phyloP scores from a whole-genome alignment of 2,329 filamentous ascomycete species.

The Eutypella sp. region DNA sequence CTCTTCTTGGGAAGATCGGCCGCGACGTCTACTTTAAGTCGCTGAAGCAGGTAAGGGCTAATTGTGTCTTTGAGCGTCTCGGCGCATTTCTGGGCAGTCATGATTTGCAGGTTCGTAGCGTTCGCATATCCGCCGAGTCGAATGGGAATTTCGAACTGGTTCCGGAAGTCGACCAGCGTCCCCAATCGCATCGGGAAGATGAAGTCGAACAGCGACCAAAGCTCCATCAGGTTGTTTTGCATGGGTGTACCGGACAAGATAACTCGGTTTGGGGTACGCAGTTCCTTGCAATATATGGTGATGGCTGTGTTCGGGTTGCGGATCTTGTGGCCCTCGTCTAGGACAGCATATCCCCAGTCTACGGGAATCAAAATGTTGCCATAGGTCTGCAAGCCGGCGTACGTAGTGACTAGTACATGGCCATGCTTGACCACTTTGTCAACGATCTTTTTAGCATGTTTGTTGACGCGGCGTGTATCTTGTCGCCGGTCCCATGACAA shows the following conservation, averaged over 20 bases:
- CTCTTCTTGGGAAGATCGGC: conserved; percentile 92
- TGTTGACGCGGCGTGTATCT: conserved; percentile 49
- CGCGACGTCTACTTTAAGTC: conserved; percentile 90
- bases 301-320: conserved; percentile 93
- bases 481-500: conserved; percentile 46
- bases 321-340: conserved; percentile 98
- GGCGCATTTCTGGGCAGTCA: conserved; percentile 91
- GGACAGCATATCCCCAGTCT: conserved; percentile 87
- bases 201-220: conserved; percentile 98
- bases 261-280: conserved; percentile 82
- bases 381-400: conserved; percentile 92
- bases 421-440: conserved; percentile 77
- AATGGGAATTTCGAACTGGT: conserved; percentile 91
- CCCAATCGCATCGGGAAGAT: conserved; percentile 94
- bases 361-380: conserved; percentile 74
- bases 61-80: conserved; percentile 92
- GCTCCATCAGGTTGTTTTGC: conserved; percentile 91
- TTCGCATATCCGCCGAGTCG: conserved; percentile 91
- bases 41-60: conserved; percentile 85
- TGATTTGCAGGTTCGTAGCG: conserved; percentile 86
- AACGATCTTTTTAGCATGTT: conserved; percentile 73
- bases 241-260: conserved; percentile 96
- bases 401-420: conserved; percentile 92
- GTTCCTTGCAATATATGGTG: conserved; percentile 90
- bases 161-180: conserved; percentile 83